Base-by-base conservation (phyloP, 2,329 filamentous ascomycete genomes). In the Penicillium janthinellum region DNA sequence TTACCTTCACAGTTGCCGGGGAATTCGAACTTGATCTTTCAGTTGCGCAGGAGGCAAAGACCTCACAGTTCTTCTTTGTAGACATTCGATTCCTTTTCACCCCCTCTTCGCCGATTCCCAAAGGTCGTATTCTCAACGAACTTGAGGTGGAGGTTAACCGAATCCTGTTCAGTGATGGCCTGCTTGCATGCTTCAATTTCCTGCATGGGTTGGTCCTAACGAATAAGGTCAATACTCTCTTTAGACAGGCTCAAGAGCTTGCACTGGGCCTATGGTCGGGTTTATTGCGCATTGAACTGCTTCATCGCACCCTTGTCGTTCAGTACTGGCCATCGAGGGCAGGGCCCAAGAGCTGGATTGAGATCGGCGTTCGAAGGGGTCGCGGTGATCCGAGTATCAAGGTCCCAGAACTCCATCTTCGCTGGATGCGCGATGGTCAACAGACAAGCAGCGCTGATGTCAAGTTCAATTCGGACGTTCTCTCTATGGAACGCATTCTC, bases 21-120 rank as follows among this genome's bases (percentile, higher is more conserved):
- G 94, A 98, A 74, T 97, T 97, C 69, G 94, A 98, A 74, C 86
- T 98, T 20, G 95, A 98, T 72, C 84, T 99, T 54, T 93, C 92
- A 0, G 90, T 98, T 63, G 91, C 90, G 17, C 90, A 93, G 67
- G 93, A 98, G 71, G 89, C 95, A 65, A 86, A 88, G 17, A 82
- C 87, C 35, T 89, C 90, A 56, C 93, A 96, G 69, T 96, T 96
- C 72, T 97, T 90, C 83, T 96, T 98, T 72, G 90, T 98, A 62
- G 93, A 98, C 74, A 88, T 98, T 69, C 87, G 93, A 60, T 92
- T 96, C 67, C 79, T 88, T 14, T 99, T 96, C 73, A 83, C 81
- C 8, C 94, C 94, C 1, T 83, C 87, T 7, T 79, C 83, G 0
- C 83, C 90, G 0, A 77, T 96, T 7, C 82, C 89, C 0, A 76